Base-by-base conservation (phyloP, 352 stramenopile genomes). In the Pythium guiyangense region DNA sequence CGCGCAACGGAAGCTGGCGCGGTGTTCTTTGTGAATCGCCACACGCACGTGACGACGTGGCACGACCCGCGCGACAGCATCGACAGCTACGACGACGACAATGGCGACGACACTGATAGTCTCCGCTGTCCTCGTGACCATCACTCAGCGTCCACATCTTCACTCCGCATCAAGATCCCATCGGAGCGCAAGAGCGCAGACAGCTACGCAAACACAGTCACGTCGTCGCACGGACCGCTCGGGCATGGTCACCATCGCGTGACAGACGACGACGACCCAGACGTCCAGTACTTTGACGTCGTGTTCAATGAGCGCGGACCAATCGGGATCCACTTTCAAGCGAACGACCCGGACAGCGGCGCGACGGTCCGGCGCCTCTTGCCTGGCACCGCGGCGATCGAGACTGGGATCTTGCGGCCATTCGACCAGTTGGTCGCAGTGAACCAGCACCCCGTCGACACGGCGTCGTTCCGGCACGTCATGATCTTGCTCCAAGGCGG, bases 301-400 rank as follows among this genome's bases (percentile, higher is more conserved):
- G 71, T 88, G 20, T 94, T 94, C 66, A 57, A 86, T 46, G 80
- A 90, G 37, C 74, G 70, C 18, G 77, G 82, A 0, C 72, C 78
- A 2, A 90, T 94, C 43, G 84, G 84, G 6, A 90, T 94, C 18
- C 76, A 90, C 60, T 94, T 94, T 49, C 78, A 92, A 63, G 80
- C 82, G 1, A 92, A 90, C 58, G 59, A 73, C 0, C 82, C 77
- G 2, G 84, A 94, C 46, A 57, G 62, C 14, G 82, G 84, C 5
- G 84, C 84, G 6, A 84, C 66, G 1, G 80, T 92, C 6, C 74
- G 77, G 12, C 74, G 67, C 22, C 55, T 92, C 4, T 57, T 92
- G 9, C 69, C 72, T 11, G 75, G 77, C 6, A 92, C 84, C 60
- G 73, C 71, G 15, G 84, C 84, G 29, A 71, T 71, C 0, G 59